Evolutionary conservation across 352 stramenopile genomes (phyloP).

Genomic region (Pythium folliculosum): DNA sequence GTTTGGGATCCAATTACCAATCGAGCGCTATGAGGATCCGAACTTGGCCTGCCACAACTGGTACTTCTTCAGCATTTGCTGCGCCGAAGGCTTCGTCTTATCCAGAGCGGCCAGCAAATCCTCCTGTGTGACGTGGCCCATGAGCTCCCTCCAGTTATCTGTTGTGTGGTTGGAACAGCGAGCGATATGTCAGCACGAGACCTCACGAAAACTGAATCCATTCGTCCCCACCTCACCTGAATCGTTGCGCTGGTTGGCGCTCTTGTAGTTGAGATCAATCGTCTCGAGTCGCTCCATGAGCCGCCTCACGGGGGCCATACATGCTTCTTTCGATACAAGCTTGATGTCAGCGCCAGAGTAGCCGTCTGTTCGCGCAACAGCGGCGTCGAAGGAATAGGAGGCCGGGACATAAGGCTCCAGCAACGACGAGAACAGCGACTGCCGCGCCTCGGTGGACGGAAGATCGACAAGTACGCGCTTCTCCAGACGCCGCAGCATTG

Average conservation of each 20-base stretch:
- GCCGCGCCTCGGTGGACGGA: slow-evolving; percentile 58
- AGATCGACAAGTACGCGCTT: slow-evolving; percentile 84
- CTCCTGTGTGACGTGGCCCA: slow-evolving; percentile 57
- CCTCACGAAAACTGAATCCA: background rate
- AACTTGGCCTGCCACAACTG: slow-evolving; percentile 82
- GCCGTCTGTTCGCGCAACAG: slow-evolving; percentile 57
- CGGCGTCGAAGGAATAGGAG: slow-evolving; percentile 54
- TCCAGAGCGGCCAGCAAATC: slow-evolving; percentile 63
- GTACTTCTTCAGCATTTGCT: slow-evolving; percentile 78
- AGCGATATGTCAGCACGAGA: background rate
- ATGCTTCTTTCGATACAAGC: slow-evolving; percentile 83
- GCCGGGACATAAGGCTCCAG: slow-evolving; percentile 56
- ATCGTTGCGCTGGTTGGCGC: slow-evolving; percentile 25
- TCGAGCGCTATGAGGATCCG: slow-evolving; percentile 52
- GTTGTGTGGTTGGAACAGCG: background rate
- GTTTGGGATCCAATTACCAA: background rate
- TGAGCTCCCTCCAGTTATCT: slow-evolving; percentile 56
- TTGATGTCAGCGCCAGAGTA: slow-evolving; percentile 88
- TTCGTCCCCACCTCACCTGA: slow-evolving; percentile 7
- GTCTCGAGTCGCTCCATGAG: slow-evolving; percentile 70
- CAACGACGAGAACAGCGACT: slow-evolving; percentile 58
- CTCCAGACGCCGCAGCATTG: slow-evolving; percentile 81
- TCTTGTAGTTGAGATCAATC: slow-evolving; percentile 32
- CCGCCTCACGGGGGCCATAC: slow-evolving; percentile 76
- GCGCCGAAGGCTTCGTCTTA: slow-evolving; percentile 78